A percentile compares a stretch with the other conserved stretches of the same genome.
phyloP scores from a whole-genome alignment of 1,139 yeast species.

The Spencermartinsiella ligniputridi region DNA sequence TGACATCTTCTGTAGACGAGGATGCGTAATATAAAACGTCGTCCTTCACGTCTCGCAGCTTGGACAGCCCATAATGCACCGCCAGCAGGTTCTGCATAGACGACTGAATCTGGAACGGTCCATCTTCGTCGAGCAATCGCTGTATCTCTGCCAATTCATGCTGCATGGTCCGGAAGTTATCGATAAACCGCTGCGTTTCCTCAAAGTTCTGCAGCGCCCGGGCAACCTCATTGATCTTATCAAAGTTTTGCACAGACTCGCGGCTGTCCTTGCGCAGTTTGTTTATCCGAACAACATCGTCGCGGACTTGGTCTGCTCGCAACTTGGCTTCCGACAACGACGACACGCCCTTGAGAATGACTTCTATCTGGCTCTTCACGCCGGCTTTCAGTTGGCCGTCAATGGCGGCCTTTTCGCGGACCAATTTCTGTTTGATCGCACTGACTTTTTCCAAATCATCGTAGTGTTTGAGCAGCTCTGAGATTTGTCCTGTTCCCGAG shows the following conservation, averaged over 20 bases:
- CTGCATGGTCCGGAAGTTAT: constrained; percentile 57
- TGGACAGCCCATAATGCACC: constrained; percentile 66
- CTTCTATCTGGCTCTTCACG: constrained; percentile 56
- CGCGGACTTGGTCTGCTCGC: constrained; percentile 28
- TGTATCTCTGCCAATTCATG: constrained; percentile 49
- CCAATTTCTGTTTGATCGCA: constrained; percentile 53
- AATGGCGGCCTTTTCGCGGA: constrained; percentile 65
- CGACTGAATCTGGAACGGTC: constrained; percentile 46
- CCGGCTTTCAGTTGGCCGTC: constrained; percentile 66
- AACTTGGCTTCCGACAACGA: constrained; percentile 31
- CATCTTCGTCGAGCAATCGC: constrained; percentile 47
- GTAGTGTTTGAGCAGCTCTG: constrained; percentile 30
- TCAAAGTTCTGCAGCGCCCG: constrained; percentile 66
- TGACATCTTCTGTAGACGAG: constrained; percentile 60
- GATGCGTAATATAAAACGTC: constrained; percentile 55
- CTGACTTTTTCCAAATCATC: constrained; percentile 51
- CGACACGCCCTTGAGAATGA: constrained; percentile 39
- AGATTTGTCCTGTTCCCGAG: constrained; percentile 22
- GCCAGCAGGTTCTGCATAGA: constrained; percentile 53
- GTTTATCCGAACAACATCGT: constrained; percentile 29
- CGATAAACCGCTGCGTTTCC: constrained; percentile 62
- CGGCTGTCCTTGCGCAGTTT: constrained; percentile 28
- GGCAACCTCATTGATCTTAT: constrained; percentile 59
- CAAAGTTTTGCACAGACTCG: constrained; percentile 44
- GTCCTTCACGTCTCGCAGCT: constrained; percentile 74